Evolutionary conservation across 2,329 filamentous ascomycete genomes (phyloP), one percentile per base, ranked within the genome.

Genomic region (Fonsecaea monophora): DNA sequence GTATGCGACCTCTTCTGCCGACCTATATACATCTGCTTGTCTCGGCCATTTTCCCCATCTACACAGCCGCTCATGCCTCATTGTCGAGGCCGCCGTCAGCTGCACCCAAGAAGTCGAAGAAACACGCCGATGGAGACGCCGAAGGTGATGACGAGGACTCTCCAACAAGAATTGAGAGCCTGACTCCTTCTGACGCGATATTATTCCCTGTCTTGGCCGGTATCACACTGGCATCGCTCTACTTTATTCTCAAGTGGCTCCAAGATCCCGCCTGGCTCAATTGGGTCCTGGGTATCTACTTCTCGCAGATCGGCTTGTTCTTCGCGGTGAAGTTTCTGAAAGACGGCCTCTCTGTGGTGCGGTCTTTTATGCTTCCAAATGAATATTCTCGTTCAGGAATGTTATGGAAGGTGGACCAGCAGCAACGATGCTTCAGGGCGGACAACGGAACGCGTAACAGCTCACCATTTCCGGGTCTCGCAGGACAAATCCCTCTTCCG

Each of bases 211-310:
- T 97, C 37, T 82, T 93, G 62, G 94, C 93, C 5, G 92, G 89
- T 1, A 74, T 83, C 9, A 87, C 90, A 1, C 86, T 98, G 8
- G 84, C 88, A 50, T 88, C 88, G 4, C 83, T 98, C 12, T 98
- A 98, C 81, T 89, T 94, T 73, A 83, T 97, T 67, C 92, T 98
- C 75, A 92, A 96, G 77, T 95, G 90, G 86, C 86, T 97, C 63
- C 84, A 94, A 71, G 92, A 97, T 74, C 89, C 93, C 0, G 84
- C 88, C 10, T 82, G 96, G 25, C 80, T 98, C 74, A 97, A 94
- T 81, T 91, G 90, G 78, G 86, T 96, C 45, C 81, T 98, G 25
- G 89, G 91, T 45, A 88, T 86, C 74, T 97, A 98, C 81, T 94
- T 97, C 79, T 91, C 91, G 2, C 78, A 87, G 65, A 88, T 94